Conservation (phyloP, 2,329 filamentous ascomycete genomes). For the Ophiostoma fasciatum region DNA sequence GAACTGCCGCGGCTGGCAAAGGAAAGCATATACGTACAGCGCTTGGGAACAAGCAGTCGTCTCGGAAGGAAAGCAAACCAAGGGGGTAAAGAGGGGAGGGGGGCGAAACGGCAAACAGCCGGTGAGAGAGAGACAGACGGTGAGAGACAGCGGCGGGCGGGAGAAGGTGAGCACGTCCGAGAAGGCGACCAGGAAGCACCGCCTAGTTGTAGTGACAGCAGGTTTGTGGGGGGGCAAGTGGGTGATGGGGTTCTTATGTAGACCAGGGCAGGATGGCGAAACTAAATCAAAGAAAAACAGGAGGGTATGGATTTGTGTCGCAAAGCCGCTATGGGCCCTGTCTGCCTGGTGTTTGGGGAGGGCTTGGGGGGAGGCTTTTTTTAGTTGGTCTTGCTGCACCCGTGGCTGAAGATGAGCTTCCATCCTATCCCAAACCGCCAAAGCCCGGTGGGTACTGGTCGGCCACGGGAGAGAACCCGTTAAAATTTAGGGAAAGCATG, state of each 20-base stretch:
- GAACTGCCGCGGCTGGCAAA: no score
- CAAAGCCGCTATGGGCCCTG: slow-evolving; percentile 5
- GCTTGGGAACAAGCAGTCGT: no score
- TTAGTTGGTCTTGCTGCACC: slow-evolving; percentile 2
- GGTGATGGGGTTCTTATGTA: slow-evolving; percentile 15
- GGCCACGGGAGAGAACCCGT: not conserved
- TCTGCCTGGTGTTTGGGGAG: not conserved
- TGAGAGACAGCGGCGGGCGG: no score
- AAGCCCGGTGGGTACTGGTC: slow-evolving; percentile 6
- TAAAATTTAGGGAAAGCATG: slow-evolving; percentile 6
- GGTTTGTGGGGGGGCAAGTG: slow-evolving; percentile 9
- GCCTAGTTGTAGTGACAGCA: slow-evolving; percentile 4
- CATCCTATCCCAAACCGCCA: slow-evolving; percentile 1
- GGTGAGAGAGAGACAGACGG: no score
- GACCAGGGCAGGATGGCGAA: slow-evolving; percentile 18
- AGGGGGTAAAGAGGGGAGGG: no score
- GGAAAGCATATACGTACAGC: no score
- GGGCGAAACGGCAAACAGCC: no score
- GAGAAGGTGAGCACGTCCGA: not conserved
- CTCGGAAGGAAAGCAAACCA: no score
- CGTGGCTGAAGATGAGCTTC: slow-evolving; percentile 2
- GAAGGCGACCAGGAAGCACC: slow-evolving; percentile 4
- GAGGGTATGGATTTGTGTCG: slow-evolving; percentile 8
- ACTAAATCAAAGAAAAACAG: slow-evolving; percentile 17
- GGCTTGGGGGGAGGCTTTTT: slow-evolving; percentile 2